A percentile compares a stretch with the other conserved stretches of the same genome.
These are phyloP conservation scores for Boletus eberwhitei DNA, from an alignment of 768 basidiomycete species.

Conservation along the genomic window DNA sequence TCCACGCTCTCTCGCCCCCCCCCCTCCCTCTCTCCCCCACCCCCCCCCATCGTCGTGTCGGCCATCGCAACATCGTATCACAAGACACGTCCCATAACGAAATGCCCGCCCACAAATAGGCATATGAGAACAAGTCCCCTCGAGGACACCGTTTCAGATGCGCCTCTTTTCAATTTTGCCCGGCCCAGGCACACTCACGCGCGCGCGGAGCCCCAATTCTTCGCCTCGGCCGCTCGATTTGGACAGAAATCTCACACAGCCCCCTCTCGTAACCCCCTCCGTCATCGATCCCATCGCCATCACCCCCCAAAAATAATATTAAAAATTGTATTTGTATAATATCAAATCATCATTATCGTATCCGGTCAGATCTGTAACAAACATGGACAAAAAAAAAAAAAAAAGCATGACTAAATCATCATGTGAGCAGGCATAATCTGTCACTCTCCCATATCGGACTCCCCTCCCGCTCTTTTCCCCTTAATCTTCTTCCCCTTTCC, in stretches of 20 bases:
- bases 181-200: slow-evolving; percentile 22
- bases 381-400: not conserved
- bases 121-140: slow-evolving; percentile 21
- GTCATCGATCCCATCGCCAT: slow-evolving; percentile 8
- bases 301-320: slow-evolving; percentile 3
- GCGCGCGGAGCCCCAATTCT: slow-evolving; percentile 24
- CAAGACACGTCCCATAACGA: slow-evolving; percentile 15
- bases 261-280: slow-evolving; percentile 24
- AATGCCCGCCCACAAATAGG: slow-evolving; percentile 17
- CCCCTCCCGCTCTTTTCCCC: slow-evolving; percentile 20
- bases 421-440: slow-evolving; percentile 32
- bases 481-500: slow-evolving; percentile 39
- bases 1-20: no score
- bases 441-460: slow-evolving; percentile 19
- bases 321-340: slow-evolving; percentile 10
- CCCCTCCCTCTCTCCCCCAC: not conserved
- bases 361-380: slow-evolving; percentile 15
- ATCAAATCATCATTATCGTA: not conserved
- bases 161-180: slow-evolving; percentile 24
- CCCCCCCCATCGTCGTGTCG: not conserved
- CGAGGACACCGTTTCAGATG: slow-evolving; percentile 32
- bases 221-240: slow-evolving; percentile 20
- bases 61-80: slow-evolving; percentile 21
- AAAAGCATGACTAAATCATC: slow-evolving; percentile 10
- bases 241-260: slow-evolving; percentile 24